These are phyloP conservation scores for Ogataea populi-albae DNA, from an alignment of 805 yeast species.

Conservation along the genomic window DNA sequence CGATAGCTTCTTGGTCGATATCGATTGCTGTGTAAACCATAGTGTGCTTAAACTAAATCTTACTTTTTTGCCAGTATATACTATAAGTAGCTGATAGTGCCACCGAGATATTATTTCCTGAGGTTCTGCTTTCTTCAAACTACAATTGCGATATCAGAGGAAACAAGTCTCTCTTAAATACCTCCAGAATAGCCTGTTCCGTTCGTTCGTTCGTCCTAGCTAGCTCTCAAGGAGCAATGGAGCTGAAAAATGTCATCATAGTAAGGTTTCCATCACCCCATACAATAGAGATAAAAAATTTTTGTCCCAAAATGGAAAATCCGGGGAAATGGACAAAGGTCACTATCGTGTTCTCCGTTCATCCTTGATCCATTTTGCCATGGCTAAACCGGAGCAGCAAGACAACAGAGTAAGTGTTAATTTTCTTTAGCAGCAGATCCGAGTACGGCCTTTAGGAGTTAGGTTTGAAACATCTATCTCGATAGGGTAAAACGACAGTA, in stretches of 20 bases:
- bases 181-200: neutral
- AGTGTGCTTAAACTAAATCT: constrained; percentile 1
- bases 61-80: neutral
- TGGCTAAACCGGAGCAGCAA: neutral
- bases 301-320: constrained; percentile 10
- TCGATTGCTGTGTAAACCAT: constrained; percentile 57
- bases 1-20: constrained; percentile 58
- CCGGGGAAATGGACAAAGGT: constrained; percentile 19
- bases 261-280: constrained; percentile 2
- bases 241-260: neutral
- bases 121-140: no score
- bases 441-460: no score
- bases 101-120: no score
- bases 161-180: no score
- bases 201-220: neutral
- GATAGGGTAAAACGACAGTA: no score
- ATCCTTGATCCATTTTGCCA: constrained; percentile 4
- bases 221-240: constrained; percentile 4
- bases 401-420: no score
- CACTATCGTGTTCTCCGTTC: constrained; percentile 3
- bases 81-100: no score
- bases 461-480: no score
- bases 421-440: no score
- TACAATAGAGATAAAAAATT: no score
- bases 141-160: no score